These are phyloP conservation scores for Blastocystis sp. DNA, from an alignment of 352 stramenopile genomes.

Conservation along the genomic window DNA sequence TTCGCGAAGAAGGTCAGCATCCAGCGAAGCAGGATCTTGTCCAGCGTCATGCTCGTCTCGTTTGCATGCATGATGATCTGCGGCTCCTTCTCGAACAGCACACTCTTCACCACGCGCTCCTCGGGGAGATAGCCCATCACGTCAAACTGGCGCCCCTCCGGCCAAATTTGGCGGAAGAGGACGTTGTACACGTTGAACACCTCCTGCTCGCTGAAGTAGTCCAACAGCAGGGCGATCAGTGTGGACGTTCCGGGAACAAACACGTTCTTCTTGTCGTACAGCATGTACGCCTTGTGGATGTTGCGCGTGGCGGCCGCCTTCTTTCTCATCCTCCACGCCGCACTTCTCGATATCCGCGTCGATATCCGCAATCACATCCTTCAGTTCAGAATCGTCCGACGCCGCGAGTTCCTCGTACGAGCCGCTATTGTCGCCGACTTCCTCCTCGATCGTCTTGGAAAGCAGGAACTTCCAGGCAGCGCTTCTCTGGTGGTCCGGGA, in stretches of 20 bases:
- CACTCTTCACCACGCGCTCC: conserved; percentile 66
- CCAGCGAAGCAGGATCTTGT: conserved; percentile 37
- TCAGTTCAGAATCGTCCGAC: conserved; percentile 58
- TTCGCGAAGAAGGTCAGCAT: conserved; percentile 64
- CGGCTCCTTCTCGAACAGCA: conserved; percentile 66
- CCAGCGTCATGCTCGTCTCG: conserved; percentile 37
- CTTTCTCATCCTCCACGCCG: conserved; percentile 42
- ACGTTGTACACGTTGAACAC: conserved; percentile 61
- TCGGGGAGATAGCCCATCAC: conserved; percentile 50
- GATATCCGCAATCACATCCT: conserved; percentile 69
- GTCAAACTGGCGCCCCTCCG: conserved; percentile 53
- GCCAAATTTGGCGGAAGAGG: conserved; percentile 52
- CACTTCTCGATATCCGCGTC: conserved; percentile 47
- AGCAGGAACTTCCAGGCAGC: conserved; percentile 61
- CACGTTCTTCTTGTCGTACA: conserved; percentile 61
- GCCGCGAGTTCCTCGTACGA: conserved; percentile 61
- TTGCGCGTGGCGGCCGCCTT: conserved; percentile 1
- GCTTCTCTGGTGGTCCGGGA: conserved; percentile 40
- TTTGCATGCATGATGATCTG: conserved; percentile 66
- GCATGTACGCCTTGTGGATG: conserved; percentile 59
- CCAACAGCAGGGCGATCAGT: conserved; percentile 33
- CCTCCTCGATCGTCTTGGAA: conserved; percentile 37
- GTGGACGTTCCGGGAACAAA: conserved; percentile 58
- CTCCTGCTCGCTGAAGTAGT: conserved; percentile 63
- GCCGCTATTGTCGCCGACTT: conserved; percentile 22